phyloP scores from a whole-genome alignment of 164 flowering plant genomes.

The Magnolia changhungtana region DNA sequence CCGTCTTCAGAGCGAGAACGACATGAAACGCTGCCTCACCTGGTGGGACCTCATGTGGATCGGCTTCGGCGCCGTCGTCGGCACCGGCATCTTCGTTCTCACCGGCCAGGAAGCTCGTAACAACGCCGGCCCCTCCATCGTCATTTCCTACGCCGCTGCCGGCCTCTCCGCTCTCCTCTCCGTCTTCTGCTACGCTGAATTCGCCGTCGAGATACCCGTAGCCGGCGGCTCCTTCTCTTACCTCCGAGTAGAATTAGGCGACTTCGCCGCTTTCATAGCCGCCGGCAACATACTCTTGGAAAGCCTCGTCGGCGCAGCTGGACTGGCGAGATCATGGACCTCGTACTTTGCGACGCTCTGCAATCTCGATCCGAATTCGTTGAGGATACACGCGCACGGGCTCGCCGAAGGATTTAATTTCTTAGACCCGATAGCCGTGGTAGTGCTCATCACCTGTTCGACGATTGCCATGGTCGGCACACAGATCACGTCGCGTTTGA shows the following conservation, averaged over 20 bases:
- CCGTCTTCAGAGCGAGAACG: slow-evolving; percentile 43
- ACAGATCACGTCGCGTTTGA: slow-evolving; percentile 42
- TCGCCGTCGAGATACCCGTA: slow-evolving; percentile 69
- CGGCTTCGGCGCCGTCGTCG: slow-evolving; percentile 78
- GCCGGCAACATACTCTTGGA: slow-evolving; percentile 74
- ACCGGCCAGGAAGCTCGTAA: slow-evolving; percentile 65
- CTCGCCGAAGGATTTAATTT: slow-evolving; percentile 54
- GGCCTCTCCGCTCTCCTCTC: slow-evolving; percentile 73
- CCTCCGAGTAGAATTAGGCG: slow-evolving; percentile 66
- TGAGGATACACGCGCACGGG: slow-evolving; percentile 33
- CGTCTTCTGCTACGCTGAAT: slow-evolving; percentile 74
- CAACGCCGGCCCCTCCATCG: slow-evolving; percentile 67
- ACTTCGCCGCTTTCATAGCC: slow-evolving; percentile 64
- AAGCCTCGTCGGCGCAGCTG: slow-evolving; percentile 71
- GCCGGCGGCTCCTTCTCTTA: slow-evolving; percentile 84
- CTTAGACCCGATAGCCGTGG: slow-evolving; percentile 62
- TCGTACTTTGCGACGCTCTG: slow-evolving; percentile 62
- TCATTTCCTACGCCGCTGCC: slow-evolving; percentile 52
- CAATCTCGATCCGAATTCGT: slow-evolving; percentile 35
- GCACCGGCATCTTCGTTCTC: slow-evolving; percentile 77
- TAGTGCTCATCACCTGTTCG: slow-evolving; percentile 40
- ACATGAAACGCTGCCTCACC: slow-evolving; percentile 55
- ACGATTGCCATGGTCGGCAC: slow-evolving; percentile 54
- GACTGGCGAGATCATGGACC: slow-evolving; percentile 65
- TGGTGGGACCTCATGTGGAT: slow-evolving; percentile 93